Evolutionary conservation across 192 early-diverging fungal species (phyloP).

Genomic region (Coemansia sp.): DNA sequence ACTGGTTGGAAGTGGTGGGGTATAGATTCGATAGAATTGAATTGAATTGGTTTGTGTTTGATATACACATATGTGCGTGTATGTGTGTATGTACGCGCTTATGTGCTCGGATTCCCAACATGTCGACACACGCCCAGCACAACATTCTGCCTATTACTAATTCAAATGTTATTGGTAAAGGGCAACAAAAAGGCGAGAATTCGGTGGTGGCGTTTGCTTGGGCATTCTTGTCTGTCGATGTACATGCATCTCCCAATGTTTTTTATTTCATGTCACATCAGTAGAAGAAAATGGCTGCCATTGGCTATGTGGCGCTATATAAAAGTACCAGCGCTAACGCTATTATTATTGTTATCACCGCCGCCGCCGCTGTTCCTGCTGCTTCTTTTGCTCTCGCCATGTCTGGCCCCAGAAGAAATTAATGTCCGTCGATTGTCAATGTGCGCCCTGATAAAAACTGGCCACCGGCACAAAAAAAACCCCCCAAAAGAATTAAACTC

Average conservation of each 20-base stretch:
- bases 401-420: not conserved
- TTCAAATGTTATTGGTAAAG: not conserved
- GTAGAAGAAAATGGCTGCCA: not conserved
- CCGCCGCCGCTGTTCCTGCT: too few relatives aligned
- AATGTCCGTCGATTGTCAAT: slow-evolving; percentile 1
- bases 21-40: not conserved
- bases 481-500: not conserved
- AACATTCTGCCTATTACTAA: not conserved
- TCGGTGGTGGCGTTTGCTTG: not conserved
- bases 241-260: not conserved
- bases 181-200: not conserved
- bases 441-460: slow-evolving; percentile 1
- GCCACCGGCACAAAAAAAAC: not conserved
- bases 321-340: not conserved
- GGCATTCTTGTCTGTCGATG: not conserved
- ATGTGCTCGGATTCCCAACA: not conserved
- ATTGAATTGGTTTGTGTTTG: not conserved
- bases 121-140: not conserved
- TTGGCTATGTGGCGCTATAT: not conserved
- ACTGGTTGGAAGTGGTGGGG: not conserved
- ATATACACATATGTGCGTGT: not conserved
- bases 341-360: not conserved
- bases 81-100: not conserved
- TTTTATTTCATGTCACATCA: not conserved
- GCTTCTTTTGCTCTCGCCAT: not conserved